Base-by-base conservation (phyloP, 495 filamentous ascomycete genomes). In the Glonium stellatum region DNA sequence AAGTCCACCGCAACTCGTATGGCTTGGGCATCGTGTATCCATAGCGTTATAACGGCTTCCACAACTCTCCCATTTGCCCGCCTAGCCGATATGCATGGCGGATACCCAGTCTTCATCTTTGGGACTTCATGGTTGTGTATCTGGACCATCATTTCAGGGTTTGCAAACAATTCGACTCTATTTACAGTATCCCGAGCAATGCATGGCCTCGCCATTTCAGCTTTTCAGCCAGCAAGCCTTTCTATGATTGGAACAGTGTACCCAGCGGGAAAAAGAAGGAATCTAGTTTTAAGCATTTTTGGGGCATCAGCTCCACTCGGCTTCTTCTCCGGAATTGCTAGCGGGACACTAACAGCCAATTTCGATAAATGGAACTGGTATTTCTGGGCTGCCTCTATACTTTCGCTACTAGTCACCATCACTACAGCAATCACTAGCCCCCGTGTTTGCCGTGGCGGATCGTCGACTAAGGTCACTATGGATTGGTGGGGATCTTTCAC, bases 231-330 rank as follows among this genome's bases (percentile, higher is more conserved):
- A 25, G 48, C 48, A 25, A 51, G 48, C 31, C 25, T 51, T 15
- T 23, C 48, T 6, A 51, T 51, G 48, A 57, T 49, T n/a, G 36
- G 13, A 15, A 21, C 44, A 66, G 57, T 96, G 4, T 50, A 96
- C 67, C 79, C 89, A 9, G 90, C 90, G 0, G 90, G 90, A 0
- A 89, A 88, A 5, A 76, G 90, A 10, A 95, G 95, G 74, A 96
- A 95, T 66, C 62, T 93, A 13, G 82, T 92, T 0, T 95, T 95
- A 68, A 83, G 84, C 47, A 71, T 93, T 0, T 95, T 92, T 70
- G 88, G 90, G 0, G 87, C 85, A 0, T 84, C 83, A 61, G 89
- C 89, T 0, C 84, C 86, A 0, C 61, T 92, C 0, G 90, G 90
- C 0, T 95, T 95, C 74, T 95, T 88, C 64, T 68, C 81, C 9